phyloP scores from a whole-genome alignment of 2,329 filamentous ascomycete species.

The Hypoxylon sp. region DNA sequence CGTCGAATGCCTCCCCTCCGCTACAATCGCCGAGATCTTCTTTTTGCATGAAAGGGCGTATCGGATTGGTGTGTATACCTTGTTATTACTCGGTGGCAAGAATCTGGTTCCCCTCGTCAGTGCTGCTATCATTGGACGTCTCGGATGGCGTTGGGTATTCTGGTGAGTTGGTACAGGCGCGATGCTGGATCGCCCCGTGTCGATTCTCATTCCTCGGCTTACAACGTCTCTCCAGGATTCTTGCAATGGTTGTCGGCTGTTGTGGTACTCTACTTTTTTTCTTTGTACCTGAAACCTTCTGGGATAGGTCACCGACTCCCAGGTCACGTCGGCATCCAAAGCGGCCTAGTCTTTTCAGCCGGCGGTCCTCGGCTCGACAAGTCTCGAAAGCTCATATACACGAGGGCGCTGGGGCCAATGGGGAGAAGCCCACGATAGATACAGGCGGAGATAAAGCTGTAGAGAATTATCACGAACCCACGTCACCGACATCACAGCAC shows the following conservation, averaged over 20 bases:
- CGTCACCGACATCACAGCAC: conserved; percentile 24
- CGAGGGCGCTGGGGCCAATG: conserved; percentile 3
- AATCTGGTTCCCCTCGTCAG: conserved; percentile 90
- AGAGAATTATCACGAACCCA: conserved; percentile 29
- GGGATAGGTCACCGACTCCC: conserved; percentile 81
- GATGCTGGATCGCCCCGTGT: not conserved
- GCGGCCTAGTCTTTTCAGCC: conserved; percentile 61
- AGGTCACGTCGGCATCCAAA: conserved; percentile 54
- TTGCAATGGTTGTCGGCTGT: conserved; percentile 82
- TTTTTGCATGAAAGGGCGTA: conserved; percentile 95
- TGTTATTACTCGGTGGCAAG: conserved; percentile 89
- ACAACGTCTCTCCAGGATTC: conserved; percentile 67
- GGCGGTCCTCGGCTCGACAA: conserved; percentile 60
- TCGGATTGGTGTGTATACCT: conserved; percentile 91
- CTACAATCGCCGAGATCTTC: conserved; percentile 96
- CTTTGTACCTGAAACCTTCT: conserved; percentile 95
- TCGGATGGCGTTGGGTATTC: conserved; percentile 92
- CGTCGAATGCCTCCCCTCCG: conserved; percentile 91
- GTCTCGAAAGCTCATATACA: conserved; percentile 22
- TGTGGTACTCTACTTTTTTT: conserved; percentile 81
- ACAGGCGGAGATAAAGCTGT: conserved; percentile 20
- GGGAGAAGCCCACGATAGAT: conserved; percentile 19
- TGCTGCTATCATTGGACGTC: conserved; percentile 81
- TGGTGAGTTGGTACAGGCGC: conserved; percentile 65
- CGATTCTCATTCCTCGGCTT: not conserved